These are phyloP conservation scores for Phtheirospermum japonicum DNA, from an alignment of 257 asterid genomes.

Conservation along the genomic window DNA sequence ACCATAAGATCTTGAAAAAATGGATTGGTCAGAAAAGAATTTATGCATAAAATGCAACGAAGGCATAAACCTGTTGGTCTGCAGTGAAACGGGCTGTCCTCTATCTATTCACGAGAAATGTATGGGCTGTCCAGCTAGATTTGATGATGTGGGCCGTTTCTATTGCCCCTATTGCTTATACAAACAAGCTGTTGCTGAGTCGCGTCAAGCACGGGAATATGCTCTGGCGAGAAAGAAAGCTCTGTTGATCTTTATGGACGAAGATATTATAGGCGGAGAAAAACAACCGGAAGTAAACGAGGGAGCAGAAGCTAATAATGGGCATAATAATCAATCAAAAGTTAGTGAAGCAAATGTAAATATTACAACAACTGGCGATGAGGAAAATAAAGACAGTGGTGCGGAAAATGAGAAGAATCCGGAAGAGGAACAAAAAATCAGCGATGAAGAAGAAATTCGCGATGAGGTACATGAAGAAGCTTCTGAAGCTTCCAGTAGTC, in stretches of 20 bases:
- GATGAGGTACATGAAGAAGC: slow-evolving; percentile 1
- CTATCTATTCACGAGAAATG: slow-evolving; percentile 63
- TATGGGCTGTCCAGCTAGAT: slow-evolving; percentile 50
- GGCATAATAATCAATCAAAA: slow-evolving; percentile 16
- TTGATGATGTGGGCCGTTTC: slow-evolving; percentile 53
- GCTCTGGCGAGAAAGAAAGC: slow-evolving; percentile 57
- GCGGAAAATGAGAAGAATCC: neutral
- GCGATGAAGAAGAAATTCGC: neutral
- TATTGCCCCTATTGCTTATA: slow-evolving; percentile 76
- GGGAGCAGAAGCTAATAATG: slow-evolving; percentile 30
- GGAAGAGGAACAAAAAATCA: slow-evolving; percentile 21
- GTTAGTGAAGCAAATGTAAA: slow-evolving; percentile 17
- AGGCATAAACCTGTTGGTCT: slow-evolving; percentile 58
- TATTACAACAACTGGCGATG: slow-evolving; percentile 9
- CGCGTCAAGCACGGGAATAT: slow-evolving; percentile 47
- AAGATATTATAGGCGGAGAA: slow-evolving; percentile 28
- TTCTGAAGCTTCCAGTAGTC: slow-evolving; percentile 27
- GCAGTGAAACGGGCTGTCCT: slow-evolving; percentile 65
- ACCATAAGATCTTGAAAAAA: slow-evolving; percentile 27
- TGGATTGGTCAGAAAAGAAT: slow-evolving; percentile 48
- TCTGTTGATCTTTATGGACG: slow-evolving; percentile 49
- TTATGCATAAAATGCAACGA: slow-evolving; percentile 66
- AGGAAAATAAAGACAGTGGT: neutral
- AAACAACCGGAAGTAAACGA: slow-evolving; percentile 28
- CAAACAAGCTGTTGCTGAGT: slow-evolving; percentile 48